Evolutionary conservation across 306 rosid species (phyloP).

Genomic region (Sicyos edulis): DNA sequence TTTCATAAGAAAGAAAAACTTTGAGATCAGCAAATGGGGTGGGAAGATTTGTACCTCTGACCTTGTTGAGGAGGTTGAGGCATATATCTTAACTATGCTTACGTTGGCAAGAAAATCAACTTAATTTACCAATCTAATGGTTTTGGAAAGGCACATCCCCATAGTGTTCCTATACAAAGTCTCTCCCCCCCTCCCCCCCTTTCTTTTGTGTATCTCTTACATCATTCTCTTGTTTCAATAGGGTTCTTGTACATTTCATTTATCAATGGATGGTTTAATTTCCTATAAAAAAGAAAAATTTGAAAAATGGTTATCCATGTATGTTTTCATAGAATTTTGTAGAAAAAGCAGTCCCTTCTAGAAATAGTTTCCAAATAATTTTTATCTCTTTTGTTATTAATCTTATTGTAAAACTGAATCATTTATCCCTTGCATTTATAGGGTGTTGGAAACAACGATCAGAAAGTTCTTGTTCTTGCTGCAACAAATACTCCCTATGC

Average conservation of each 20-base stretch:
- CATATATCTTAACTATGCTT: neutral
- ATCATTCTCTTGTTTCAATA: too few species aligned
- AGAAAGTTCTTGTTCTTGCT: constrained; percentile 98
- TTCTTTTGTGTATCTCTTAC: too few species aligned
- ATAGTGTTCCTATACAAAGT: too few species aligned
- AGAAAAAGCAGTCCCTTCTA: neutral
- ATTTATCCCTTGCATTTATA: constrained; percentile 30
- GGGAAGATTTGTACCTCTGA: neutral
- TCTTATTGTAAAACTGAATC: neutral
- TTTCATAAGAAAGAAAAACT: neutral
- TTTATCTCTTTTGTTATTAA: neutral
- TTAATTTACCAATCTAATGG: too few species aligned
- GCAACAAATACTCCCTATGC: constrained; percentile 99
- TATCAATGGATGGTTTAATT: too few species aligned
- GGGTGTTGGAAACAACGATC: constrained; percentile 95
- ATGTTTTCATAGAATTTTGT: neutral
- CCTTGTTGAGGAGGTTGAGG: neutral
- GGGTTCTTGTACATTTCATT: too few species aligned
- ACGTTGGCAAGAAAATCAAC: neutral
- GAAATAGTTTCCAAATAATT: neutral
- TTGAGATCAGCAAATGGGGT: neutral
- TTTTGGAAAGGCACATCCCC: too few species aligned
- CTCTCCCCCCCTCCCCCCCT: too few species aligned
- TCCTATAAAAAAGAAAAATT: neutral
- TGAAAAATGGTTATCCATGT: neutral